Evolutionary conservation across 495 filamentous ascomycete species (phyloP), one percentile per base, ranked within the genome.

Genomic region (Penicillium steckii): DNA sequence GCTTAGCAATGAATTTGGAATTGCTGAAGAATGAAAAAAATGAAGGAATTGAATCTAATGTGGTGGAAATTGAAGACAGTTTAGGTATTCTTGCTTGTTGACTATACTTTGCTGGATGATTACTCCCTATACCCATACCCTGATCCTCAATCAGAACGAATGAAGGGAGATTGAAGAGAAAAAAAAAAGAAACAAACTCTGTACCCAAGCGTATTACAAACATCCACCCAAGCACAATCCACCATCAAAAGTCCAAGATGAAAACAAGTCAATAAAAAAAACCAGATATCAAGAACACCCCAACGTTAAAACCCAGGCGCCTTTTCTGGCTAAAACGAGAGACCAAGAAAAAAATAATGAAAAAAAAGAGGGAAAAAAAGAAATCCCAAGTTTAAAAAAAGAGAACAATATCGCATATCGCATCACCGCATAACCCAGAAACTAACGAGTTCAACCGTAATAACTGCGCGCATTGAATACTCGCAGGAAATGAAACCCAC

Each of bases 261-360:
- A 12, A 41, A 51, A 48, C 26, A 30, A 23, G 42, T 38, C 12
- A 25, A 46, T 45, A 47, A 32, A 19, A 53, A 48, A 26, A 52
- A 45, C 50, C 50, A 43, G 26, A 37, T 45, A 52, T 41, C 41
- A 59, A 48, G 46, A 51, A 5, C 32, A 7, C 9, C 40, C 26
- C 45, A 48, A 15, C 57, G 43, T 41, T 44, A 51, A 46, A 56
- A 56, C 57, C 52, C 53, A 46, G 49, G 55, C 63, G 63, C 63
- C 63, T 53, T 43, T 47, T 64, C 57, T 59, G 50, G 60, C 55
- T 61, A 44, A 51, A 61, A 50, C 44, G 50, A 59, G 50, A 64
- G 52, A 61, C 51, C 49, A 55, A 59, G 57, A 59, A 64, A 38
- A 35, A 30, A 46, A 50, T 2, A 24, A 50, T 46, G 23, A 17